Conservation (phyloP, 306 rosid species). For the Quercus variabilis region DNA sequence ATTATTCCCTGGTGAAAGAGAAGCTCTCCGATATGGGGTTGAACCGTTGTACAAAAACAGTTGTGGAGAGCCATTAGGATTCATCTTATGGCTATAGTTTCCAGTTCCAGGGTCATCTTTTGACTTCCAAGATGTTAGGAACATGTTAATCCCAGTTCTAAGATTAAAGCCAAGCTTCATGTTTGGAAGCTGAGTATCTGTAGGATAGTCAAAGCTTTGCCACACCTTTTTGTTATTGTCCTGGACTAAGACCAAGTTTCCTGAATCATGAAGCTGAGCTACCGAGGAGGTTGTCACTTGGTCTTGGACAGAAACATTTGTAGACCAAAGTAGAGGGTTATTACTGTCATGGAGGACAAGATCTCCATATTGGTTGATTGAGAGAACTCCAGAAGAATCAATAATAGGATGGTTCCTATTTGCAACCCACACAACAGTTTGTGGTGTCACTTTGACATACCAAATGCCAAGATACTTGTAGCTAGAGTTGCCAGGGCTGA, state of each 20-base stretch:
- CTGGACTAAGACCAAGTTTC: too few species aligned
- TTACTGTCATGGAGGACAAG: too few species aligned
- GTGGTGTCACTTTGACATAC: too few species aligned
- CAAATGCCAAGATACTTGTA: slow-evolving; percentile 28
- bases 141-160: neutral
- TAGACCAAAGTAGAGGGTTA: neutral
- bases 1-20: too few species aligned
- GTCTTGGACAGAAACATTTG: neutral
- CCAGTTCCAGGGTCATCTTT: too few species aligned
- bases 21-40: too few species aligned
- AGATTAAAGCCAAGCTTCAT: neutral
- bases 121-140: neutral
- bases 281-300: neutral
- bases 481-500: slow-evolving; percentile 42
- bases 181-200: slow-evolving; percentile 10
- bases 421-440: too few species aligned
- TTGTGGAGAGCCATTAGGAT: too few species aligned
- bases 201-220: neutral
- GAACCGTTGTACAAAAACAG: too few species aligned
- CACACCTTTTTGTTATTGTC: too few species aligned
- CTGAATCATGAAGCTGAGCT: too few species aligned
- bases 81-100: too few species aligned
- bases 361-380: neutral
- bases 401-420: slow-evolving; percentile 11
- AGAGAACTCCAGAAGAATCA: slow-evolving; percentile 5